phyloP scores from a whole-genome alignment of 345 rosid genomes.

The Odontarrhena argentea region DNA sequence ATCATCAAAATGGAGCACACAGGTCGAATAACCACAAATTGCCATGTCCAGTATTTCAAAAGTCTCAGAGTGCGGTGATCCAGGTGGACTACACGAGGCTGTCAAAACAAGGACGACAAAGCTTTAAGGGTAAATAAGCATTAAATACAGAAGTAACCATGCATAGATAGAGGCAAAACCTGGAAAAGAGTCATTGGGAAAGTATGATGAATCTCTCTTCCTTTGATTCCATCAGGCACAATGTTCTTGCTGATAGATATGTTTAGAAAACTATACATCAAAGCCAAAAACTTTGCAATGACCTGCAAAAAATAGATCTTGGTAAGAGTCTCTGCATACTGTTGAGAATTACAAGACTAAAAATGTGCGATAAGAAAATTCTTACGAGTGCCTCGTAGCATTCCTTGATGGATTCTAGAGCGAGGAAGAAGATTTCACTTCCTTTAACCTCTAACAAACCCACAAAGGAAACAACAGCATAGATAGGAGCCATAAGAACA shows the following conservation, averaged over 20 bases:
- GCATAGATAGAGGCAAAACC: conserved; percentile 43
- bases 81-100: conserved; percentile 77
- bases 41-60: conserved; percentile 97
- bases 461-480: conserved; percentile 67
- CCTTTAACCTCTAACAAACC: conserved; percentile 80
- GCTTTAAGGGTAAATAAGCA: background rate
- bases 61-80: conserved; percentile 71
- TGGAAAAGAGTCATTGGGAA: conserved; percentile 97
- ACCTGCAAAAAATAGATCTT: conserved; percentile 49
- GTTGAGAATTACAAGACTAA: conserved; percentile 26
- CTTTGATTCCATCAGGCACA: conserved; percentile 89
- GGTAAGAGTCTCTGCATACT: background rate
- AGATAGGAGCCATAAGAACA: conserved; percentile 92
- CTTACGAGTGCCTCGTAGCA: conserved; percentile 95
- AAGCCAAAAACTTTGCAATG: conserved; percentile 89
- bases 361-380: background rate
- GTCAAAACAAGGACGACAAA: conserved; percentile 34
- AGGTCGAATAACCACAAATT: conserved; percentile 84
- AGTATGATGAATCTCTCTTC: conserved; percentile 87
- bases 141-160: conserved; percentile 6
- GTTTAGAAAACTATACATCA: conserved; percentile 88
- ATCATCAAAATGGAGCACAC: conserved; percentile 86
- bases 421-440: conserved; percentile 75
- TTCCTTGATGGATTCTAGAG: conserved; percentile 85
- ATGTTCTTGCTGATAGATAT: conserved; percentile 81